Evolutionary conservation across 768 basidiomycete genomes (phyloP).

Genomic region (Trametes villosa): DNA sequence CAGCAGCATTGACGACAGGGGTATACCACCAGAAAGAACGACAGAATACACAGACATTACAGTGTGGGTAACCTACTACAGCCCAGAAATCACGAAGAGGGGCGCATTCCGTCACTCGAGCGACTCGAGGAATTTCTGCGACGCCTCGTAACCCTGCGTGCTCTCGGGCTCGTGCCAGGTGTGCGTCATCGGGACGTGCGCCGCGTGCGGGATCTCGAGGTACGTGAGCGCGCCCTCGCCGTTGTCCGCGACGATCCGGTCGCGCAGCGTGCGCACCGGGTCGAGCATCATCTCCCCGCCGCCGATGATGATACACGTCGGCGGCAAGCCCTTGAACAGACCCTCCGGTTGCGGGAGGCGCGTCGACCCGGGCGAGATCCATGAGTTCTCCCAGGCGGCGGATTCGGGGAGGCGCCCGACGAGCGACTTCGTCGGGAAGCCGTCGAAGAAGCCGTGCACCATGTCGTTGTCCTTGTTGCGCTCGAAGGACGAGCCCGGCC

Average conservation of each 20-base stretch:
- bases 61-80: neutral
- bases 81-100: too few species aligned
- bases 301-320: slow-evolving; percentile 34
- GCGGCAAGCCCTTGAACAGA: slow-evolving; percentile 31
- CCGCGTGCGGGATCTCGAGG: slow-evolving; percentile 1
- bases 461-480: slow-evolving; percentile 5
- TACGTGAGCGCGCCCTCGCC: slow-evolving; percentile 11
- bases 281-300: slow-evolving; percentile 37
- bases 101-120: neutral
- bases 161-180: slow-evolving; percentile 17
- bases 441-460: slow-evolving; percentile 5
- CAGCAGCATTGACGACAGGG: neutral
- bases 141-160: neutral
- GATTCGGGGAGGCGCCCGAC: slow-evolving; percentile 6
- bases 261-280: slow-evolving; percentile 29
- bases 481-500: slow-evolving; percentile 10
- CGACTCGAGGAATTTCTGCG: neutral
- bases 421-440: slow-evolving; percentile 7
- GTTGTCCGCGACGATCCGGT: slow-evolving; percentile 33
- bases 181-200: slow-evolving; percentile 4
- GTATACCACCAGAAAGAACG: neutral
- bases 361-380: slow-evolving; percentile 16
- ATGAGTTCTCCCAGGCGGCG: slow-evolving; percentile 8
- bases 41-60: neutral
- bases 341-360: neutral